phyloP scores from a whole-genome alignment of 2,329 filamentous ascomycete species.

The Aureobasidium pullulans region DNA sequence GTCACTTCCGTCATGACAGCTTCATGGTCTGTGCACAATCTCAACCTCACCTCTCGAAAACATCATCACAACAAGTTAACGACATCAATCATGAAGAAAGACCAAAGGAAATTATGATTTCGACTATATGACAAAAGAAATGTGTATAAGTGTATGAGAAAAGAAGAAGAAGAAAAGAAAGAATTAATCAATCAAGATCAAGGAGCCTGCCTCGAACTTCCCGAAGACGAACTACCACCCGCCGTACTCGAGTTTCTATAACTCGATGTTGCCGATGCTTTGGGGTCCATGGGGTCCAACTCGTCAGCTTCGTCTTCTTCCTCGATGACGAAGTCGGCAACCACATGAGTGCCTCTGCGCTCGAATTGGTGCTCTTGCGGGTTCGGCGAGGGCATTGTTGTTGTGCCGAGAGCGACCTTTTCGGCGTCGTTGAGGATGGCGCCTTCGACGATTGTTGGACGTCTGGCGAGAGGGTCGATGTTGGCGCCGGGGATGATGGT shows the following conservation, averaged over 20 bases:
- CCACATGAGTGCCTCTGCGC: neutral
- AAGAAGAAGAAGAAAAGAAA: neutral
- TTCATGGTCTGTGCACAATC: neutral
- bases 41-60: neutral
- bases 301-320: neutral
- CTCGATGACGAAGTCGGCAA: neutral
- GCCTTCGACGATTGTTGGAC: neutral
- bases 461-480: neutral
- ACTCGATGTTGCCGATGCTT: neutral
- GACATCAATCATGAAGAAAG: neutral
- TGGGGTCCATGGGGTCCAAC: neutral
- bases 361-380: neutral
- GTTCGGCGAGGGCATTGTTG: neutral
- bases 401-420: neutral
- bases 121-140: neutral
- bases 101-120: neutral
- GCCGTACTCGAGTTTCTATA: neutral
- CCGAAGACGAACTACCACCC: neutral
- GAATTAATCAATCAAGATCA: neutral
- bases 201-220: slow-evolving; percentile 5
- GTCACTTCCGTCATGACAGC: neutral
- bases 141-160: neutral
- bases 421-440: slow-evolving; percentile 6
- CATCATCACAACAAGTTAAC: neutral
- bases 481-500: neutral